These are phyloP conservation scores for Gymnopilus dilepis DNA, from an alignment of 768 basidiomycete species.

Conservation along the genomic window DNA sequence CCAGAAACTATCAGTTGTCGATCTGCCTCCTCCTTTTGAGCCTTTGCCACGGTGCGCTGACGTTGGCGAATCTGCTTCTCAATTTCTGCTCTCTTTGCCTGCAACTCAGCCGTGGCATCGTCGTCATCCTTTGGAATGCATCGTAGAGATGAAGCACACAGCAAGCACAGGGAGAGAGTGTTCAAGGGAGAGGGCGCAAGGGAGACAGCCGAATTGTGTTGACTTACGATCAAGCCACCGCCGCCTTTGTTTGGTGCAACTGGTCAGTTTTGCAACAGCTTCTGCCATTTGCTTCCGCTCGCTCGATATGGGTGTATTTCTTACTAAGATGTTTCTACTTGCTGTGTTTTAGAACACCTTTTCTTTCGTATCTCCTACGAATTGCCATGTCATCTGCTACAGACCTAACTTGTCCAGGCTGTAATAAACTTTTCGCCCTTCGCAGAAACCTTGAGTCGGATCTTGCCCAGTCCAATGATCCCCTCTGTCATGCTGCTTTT, in stretches of 20 bases:
- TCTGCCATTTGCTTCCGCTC: constrained; percentile 5
- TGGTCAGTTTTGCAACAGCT: constrained; percentile 2
- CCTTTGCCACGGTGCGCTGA: neutral
- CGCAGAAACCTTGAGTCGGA: too few species aligned
- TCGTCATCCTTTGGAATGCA: neutral
- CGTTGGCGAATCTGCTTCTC: neutral
- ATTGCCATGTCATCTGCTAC: too few species aligned
- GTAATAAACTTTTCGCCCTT: too few species aligned
- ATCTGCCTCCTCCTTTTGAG: neutral
- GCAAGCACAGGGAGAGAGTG: neutral
- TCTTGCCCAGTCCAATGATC: too few species aligned
- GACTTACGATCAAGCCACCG: neutral
- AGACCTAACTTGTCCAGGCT: too few species aligned
- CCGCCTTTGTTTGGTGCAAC: neutral
- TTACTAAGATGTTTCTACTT: neutral
- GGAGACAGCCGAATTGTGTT: neutral
- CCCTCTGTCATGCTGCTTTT: too few species aligned
- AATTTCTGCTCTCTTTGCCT: neutral
- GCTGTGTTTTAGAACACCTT: neutral
- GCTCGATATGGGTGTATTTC: neutral
- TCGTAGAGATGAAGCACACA: too few species aligned
- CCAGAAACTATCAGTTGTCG: neutral
- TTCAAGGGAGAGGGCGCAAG: neutral
- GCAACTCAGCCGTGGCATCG: neutral
- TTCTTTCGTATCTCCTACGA: neutral